Percentiles rank a stretch among this genome's conserved stretches.
Evolutionary conservation across 306 rosid species (phyloP).

Genomic region (Neltuma alba): DNA sequence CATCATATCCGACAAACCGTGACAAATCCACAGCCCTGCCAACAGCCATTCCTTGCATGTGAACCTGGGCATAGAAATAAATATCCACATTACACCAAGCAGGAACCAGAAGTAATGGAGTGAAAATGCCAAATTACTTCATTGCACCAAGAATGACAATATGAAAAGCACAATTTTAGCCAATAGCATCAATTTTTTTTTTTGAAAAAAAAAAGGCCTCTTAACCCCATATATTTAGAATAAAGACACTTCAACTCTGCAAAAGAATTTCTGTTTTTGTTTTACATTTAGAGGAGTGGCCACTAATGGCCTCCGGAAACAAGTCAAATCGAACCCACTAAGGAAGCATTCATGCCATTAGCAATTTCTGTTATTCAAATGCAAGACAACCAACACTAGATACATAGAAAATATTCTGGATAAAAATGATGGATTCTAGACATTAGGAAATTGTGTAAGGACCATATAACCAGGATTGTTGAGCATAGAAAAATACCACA

Average conservation of each 20-base stretch:
- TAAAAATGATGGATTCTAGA: background rate
- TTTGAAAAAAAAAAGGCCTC: too few species aligned
- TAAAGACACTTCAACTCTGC: background rate
- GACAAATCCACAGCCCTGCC: conserved; percentile 84
- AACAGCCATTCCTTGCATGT: conserved; percentile 88
- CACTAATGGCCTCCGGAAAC: too few species aligned
- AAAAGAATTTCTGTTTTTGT: background rate
- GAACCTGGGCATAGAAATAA: conserved; percentile 55
- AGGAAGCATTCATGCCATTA: too few species aligned
- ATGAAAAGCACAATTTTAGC: background rate
- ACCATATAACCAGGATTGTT: background rate
- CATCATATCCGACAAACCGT: conserved; percentile 56
- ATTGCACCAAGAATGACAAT: background rate
- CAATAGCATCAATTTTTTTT: too few species aligned
- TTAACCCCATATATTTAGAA: background rate
- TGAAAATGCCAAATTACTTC: background rate
- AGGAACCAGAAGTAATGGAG: background rate
- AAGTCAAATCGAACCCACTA: too few species aligned
- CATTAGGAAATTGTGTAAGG: background rate
- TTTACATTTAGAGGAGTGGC: too few species aligned
- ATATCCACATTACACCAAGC: background rate
- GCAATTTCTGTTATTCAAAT: background rate
- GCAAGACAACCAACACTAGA: background rate
- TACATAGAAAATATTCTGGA: background rate
- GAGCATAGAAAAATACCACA: too few species aligned